Evolutionary conservation across 345 rosid genomes (phyloP), one percentile per base, ranked within the genome.

Genomic region (Nasturtium officinale): DNA sequence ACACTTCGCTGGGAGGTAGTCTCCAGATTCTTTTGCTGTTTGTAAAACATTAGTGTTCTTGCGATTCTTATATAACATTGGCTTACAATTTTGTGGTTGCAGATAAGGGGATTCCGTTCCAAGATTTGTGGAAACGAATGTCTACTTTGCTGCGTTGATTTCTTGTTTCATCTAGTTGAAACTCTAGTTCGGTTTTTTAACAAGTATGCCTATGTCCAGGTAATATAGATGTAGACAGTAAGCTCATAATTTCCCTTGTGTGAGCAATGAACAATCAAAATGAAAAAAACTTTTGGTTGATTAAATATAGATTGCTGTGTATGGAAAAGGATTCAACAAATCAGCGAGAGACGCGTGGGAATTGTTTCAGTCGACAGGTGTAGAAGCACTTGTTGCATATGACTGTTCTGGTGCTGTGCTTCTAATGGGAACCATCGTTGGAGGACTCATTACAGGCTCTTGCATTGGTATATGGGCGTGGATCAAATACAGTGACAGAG

Each of bases 331-430:
- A 75, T 95, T 95, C 74, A 91, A 95, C 74, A 90, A 73, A 57
- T 90, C 99, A 52, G 97, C 99, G 11, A 87, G 99, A 71, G 99
- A 95, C 73, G 99, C 97, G 3, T 95, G 97, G 99, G 99, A 95
- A 60, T 73, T 91, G 70, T 89, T 95, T 72, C 99, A 95, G 77
- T 95, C 96, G 53, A 95, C 99, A 15, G 99, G 99, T 51, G 99
- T 95, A 61, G 99, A 95, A 76, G 89, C 99, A 38, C 91, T 95
- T 43, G 87, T 95, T 35, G 99, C 96, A 17, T 91, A 95, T 77
- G 97, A 95, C 80, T 91, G 97, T 77, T 88, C 96, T 5, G 97
- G 97, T 62, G 99, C 97, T 51, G 97, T 90, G 71, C 83, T 95
- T 54, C 77, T 95, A 53, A 95, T 95, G 99, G 91, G 90, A 69